Evolutionary conservation across 2,329 filamentous ascomycete genomes (phyloP), one percentile per base, ranked within the genome.

Genomic region (Ambrosiella beaveri): DNA sequence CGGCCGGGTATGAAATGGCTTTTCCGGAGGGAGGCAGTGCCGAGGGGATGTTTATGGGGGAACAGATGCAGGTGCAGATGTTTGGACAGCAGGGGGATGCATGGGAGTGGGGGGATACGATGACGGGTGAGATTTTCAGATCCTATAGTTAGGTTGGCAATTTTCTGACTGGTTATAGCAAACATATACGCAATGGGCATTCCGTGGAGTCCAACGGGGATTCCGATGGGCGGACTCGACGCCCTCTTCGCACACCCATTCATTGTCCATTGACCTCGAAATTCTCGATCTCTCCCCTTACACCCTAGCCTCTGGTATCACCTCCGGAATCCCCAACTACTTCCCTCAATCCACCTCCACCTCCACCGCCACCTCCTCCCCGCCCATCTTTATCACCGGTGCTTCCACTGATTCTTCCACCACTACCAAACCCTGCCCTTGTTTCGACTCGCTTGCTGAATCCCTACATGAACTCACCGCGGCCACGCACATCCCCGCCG

Each of bases 381-480:
- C 45, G 9, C 17, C 36, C 49, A 40, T 40, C 3, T 45, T 40
- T 6, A 40, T 35, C 7, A 38, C 27, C 12, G 51, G 27, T 8
- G 47, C 47, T 19, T n/a, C 47, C 15, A 19, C 47, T n/a, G 27
- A 6, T 19, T n/a, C 47, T 8, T 15, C 27, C 15, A 15, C 35
- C 19, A 7, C 47, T 35, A n/a, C 15, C 15, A 51, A 51, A 35
- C 6, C 47, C 4, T 57, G 51, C 19, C 17, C 56, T 2, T 60
- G 58, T 36, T 44, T 57, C 17, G 8, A 35, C 12, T n/a, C 41
- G 2, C 12, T 60, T 47, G 66, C 77, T 9, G 69, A 75, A 58
- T 71, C 73, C 3, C 68, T 77, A 0, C 70, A 75, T 58, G 70
- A 71, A 7, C 67, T 77, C 5, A 74, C 76, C 65, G 73, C 74